Conservation (phyloP, 495 filamentous ascomycete genomes). For the Penicillium desertorum region DNA sequence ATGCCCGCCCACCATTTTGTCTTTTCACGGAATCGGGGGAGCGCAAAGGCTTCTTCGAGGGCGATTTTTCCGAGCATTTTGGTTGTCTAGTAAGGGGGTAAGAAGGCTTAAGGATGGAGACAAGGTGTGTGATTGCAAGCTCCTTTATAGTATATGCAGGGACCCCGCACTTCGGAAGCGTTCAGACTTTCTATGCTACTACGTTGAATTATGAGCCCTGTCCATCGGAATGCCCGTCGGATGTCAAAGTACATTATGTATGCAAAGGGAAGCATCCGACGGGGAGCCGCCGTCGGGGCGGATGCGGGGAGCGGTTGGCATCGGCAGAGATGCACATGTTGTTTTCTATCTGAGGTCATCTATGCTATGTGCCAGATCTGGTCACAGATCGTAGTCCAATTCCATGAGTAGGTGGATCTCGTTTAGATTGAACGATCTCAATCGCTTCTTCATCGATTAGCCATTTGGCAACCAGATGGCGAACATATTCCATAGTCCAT, state of each 20-base stretch:
- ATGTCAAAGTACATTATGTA: not conserved
- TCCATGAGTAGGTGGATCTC: conserved; percentile 34
- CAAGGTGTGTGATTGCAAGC: not conserved
- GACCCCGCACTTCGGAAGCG: conserved; percentile 14
- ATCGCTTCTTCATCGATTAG: conserved; percentile 29
- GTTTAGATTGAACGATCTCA: conserved; percentile 32
- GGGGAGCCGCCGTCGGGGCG: conserved; percentile 9
- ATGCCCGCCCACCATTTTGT: conserved; percentile 48
- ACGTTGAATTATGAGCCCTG: not conserved
- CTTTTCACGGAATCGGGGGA: conserved; percentile 49
- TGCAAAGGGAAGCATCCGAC: conserved; percentile 1
- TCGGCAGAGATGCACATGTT: not conserved
- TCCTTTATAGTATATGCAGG: conserved; percentile 9
- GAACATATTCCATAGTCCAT: conserved; percentile 41
- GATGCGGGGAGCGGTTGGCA: not conserved
- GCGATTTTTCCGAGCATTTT: conserved; percentile 54
- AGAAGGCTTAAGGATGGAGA: not conserved
- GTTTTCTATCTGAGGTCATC: not conserved
- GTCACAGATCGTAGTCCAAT: conserved; percentile 23
- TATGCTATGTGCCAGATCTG: not conserved
- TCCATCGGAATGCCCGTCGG: conserved; percentile 1
- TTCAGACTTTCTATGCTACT: not conserved
- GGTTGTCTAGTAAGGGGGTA: not conserved
- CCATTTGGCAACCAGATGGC: conserved; percentile 26
- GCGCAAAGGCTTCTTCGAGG: conserved; percentile 53